These are phyloP conservation scores for Fusarium keratoplasticum DNA, from an alignment of 2,329 filamentous ascomycete species.

Conservation along the genomic window DNA sequence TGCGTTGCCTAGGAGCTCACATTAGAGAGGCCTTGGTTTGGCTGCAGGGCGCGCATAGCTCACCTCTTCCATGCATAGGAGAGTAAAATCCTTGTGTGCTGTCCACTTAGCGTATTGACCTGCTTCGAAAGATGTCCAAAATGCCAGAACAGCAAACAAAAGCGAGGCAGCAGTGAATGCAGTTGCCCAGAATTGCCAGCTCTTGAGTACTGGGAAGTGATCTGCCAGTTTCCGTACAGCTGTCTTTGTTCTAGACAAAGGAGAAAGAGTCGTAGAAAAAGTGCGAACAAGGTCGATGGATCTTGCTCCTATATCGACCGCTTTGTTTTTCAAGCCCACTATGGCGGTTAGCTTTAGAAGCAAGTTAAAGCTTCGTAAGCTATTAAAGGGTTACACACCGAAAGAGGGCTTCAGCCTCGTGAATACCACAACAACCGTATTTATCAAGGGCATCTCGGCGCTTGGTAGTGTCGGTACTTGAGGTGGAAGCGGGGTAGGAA, in stretches of 20 bases:
- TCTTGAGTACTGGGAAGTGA: background rate
- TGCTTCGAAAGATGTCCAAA: background rate
- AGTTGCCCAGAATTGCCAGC: background rate
- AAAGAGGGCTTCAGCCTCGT: background rate
- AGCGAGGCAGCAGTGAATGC: background rate
- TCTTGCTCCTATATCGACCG: background rate
- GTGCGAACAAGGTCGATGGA: background rate
- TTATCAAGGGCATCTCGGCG: background rate
- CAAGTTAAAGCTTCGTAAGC: background rate
- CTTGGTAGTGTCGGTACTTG: background rate
- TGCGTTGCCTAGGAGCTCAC: background rate
- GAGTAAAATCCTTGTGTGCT: background rate
- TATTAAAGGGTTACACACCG: background rate
- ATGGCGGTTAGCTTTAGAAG: background rate
- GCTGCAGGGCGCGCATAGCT: rapidly evolving
- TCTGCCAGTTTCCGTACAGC: background rate
- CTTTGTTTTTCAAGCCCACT: background rate
- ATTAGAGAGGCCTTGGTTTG: background rate
- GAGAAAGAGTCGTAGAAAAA: background rate
- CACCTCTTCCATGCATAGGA: background rate
- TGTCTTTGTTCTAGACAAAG: background rate
- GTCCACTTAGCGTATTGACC: background rate
- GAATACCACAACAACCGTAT: background rate
- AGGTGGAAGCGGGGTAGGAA: background rate
- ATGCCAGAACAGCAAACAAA: background rate